phyloP scores from a whole-genome alignment of 768 basidiomycete species.

The Pisolithus tinctorius region DNA sequence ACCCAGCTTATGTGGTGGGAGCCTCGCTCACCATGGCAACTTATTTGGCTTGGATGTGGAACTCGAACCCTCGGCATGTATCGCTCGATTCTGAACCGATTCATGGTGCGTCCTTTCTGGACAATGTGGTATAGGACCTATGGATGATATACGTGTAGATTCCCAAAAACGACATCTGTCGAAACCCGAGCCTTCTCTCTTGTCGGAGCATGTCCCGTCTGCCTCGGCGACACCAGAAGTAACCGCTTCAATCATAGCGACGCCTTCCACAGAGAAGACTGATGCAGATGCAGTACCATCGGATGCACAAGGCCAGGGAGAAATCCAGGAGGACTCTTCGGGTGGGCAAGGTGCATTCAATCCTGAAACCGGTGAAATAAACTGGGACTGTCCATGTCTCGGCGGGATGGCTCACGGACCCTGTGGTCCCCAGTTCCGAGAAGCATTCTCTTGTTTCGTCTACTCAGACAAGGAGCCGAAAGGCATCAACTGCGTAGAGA shows the following conservation, averaged over 20 bases:
- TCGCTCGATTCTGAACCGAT: conserved; percentile 38
- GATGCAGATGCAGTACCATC: conserved; percentile 6
- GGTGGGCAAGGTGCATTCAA: conserved; percentile 63
- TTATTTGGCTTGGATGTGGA: conserved; percentile 45
- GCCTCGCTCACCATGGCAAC: conserved; percentile 39
- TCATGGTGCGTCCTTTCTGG: conserved; percentile 17
- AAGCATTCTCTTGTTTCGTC: conserved; percentile 96
- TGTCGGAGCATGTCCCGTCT: conserved; percentile 14
- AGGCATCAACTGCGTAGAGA: conserved; percentile 96
- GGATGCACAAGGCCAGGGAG: conserved; percentile 11
- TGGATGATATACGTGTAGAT: conserved; percentile 7
- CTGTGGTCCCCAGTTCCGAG: conserved; percentile 88
- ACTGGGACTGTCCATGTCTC: conserved; percentile 99
- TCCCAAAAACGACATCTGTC: conserved; percentile 9
- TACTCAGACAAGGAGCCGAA: conserved; percentile 93
- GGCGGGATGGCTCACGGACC: conserved; percentile 99
- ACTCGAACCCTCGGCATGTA: conserved; percentile 35
- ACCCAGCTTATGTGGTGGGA: conserved; percentile 31
- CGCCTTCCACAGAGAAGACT: conserved; percentile 1
- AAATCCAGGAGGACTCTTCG: conserved; percentile 20
- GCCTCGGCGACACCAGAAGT: conserved; percentile 9
- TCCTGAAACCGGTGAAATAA: conserved; percentile 97
- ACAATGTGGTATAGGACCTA: neutral
- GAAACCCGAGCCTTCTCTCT: conserved; percentile 3
- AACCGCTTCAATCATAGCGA: conserved; percentile 12